Conservation (phyloP, 2,329 filamentous ascomycete species). For the Eutypa lata region DNA sequence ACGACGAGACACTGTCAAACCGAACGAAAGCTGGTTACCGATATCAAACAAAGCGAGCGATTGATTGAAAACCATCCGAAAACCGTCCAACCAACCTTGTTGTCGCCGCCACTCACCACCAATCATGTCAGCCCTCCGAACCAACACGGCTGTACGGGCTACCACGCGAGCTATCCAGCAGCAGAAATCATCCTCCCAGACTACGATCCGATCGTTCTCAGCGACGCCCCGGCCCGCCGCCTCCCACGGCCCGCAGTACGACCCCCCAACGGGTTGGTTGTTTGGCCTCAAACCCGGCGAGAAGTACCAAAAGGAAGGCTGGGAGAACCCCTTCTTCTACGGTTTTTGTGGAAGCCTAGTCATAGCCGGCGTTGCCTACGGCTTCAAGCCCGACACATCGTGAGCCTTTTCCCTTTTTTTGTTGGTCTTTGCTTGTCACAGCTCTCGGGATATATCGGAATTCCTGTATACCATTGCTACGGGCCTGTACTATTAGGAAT, state of each 20-base stretch:
- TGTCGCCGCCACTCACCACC: background rate
- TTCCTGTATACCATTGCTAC: too few relatives aligned
- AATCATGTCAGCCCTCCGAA: constrained; percentile 27
- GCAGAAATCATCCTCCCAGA: constrained; percentile 6
- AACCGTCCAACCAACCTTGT: background rate
- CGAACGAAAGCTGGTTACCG: too few relatives aligned
- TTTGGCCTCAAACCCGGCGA: constrained; percentile 92
- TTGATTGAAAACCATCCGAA: too few relatives aligned
- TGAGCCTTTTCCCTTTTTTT: constrained; percentile 51
- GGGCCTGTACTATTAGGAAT: too few relatives aligned
- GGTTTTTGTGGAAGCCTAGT: constrained; percentile 78
- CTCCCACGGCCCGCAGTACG: constrained; percentile 74
- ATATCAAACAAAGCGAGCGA: too few relatives aligned
- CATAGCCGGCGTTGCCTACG: constrained; percentile 75
- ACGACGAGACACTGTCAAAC: background rate
- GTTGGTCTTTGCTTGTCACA: background rate
- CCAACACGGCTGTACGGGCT: constrained; percentile 25
- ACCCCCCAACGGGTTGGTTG: constrained; percentile 87
- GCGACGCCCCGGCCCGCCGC: constrained; percentile 41
- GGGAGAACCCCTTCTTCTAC: constrained; percentile 84
- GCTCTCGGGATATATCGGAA: too few relatives aligned
- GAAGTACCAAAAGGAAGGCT: constrained; percentile 94
- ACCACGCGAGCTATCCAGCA: constrained; percentile 25
- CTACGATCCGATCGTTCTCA: constrained; percentile 35
- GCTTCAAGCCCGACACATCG: constrained; percentile 98